Conservation (phyloP, 2,329 filamentous ascomycete genomes). For the Helotiales sp. region DNA sequence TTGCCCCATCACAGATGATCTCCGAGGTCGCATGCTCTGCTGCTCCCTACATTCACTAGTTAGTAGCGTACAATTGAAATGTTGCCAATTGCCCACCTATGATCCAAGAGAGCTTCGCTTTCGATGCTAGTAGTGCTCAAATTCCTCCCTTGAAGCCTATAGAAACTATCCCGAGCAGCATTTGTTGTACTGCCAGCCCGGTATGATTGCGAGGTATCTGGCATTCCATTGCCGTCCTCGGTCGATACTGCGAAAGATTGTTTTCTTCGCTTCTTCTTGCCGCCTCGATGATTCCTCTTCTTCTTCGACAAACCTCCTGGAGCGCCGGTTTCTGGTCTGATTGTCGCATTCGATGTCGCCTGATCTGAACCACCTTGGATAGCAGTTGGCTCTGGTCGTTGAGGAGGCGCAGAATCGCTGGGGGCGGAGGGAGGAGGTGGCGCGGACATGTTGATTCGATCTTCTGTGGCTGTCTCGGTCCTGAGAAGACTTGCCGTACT, state of each 20-base stretch:
- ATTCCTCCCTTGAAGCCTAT: slow-evolving; percentile 53
- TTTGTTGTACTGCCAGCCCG: slow-evolving; percentile 30
- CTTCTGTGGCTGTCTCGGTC: not conserved
- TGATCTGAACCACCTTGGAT: slow-evolving; percentile 20
- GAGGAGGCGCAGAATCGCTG: slow-evolving; percentile 15
- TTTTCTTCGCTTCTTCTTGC: slow-evolving; percentile 76
- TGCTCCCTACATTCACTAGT: slow-evolving; percentile 36
- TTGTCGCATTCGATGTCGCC: slow-evolving; percentile 17
- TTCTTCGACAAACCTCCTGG: slow-evolving; percentile 41
- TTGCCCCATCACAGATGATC: slow-evolving; percentile 51
- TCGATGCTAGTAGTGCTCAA: slow-evolving; percentile 85
- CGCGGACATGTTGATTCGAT: slow-evolving; percentile 21
- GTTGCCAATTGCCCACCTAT: slow-evolving; percentile 56
- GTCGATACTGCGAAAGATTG: slow-evolving; percentile 75
- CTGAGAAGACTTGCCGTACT: not conserved
- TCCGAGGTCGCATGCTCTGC: slow-evolving; percentile 59
- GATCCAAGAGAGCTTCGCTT: slow-evolving; percentile 84
- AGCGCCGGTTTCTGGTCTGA: slow-evolving; percentile 18
- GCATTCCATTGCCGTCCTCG: slow-evolving; percentile 44
- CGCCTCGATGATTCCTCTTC: slow-evolving; percentile 74
- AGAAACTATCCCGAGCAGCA: slow-evolving; percentile 43
- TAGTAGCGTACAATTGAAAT: slow-evolving; percentile 9
- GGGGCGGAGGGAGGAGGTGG: slow-evolving; percentile 16
- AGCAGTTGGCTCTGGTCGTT: slow-evolving; percentile 29
- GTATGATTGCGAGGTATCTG: slow-evolving; percentile 37